Evolutionary conservation across 305 asterid genomes (phyloP), one percentile per base, ranked within the genome.

Genomic region (Rubia tinctorum): DNA sequence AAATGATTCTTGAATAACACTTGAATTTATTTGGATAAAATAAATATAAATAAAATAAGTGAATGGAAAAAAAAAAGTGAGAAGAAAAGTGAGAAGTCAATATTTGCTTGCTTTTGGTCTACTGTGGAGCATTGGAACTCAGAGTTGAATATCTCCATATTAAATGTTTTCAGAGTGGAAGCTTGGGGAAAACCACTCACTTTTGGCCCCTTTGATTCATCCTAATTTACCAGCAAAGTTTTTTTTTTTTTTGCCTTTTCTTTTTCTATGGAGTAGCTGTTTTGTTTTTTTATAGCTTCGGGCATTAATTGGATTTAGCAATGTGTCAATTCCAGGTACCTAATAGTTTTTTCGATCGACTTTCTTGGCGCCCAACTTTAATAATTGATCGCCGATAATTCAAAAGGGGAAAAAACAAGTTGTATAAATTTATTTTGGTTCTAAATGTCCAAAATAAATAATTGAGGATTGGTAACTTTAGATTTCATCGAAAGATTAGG

Each of bases 141-240:
- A 63, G 73, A 40, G 79, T 73, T 81, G 82, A 77, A 73, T 70
- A 63, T 70, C 62, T 77, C 75, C 76, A 84, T 34, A 72, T 68
- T 68, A 18, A 39, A 18, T 66, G 34, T 43, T 34, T 14, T 80
- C 49, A 59, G 42, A 66, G 81, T 77, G 77, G 85, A 79, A 71
- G 51, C 70, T 71, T 79, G 78, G 83, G 73, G 77, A 75, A 71
- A 80, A 12, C 78, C 78, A 68, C 78, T 73, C 45, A 30, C 51
- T 6, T 15, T 10, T 40, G 30, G 45, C 17, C 58, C 30, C 12
- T 34, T 58, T 22, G 43, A 69, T 22, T 51, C 12, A 11, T 49
- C 13, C 9, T 47, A 9, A 7, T 23, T 60, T 14, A 3, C 13
- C 30, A 1, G n/a, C 27, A 5, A 7, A 37, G 37, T 30, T 1